Evolutionary conservation across 768 basidiomycete species (phyloP), one percentile per base, ranked within the genome.

Genomic region (Mycena sanguinolenta): DNA sequence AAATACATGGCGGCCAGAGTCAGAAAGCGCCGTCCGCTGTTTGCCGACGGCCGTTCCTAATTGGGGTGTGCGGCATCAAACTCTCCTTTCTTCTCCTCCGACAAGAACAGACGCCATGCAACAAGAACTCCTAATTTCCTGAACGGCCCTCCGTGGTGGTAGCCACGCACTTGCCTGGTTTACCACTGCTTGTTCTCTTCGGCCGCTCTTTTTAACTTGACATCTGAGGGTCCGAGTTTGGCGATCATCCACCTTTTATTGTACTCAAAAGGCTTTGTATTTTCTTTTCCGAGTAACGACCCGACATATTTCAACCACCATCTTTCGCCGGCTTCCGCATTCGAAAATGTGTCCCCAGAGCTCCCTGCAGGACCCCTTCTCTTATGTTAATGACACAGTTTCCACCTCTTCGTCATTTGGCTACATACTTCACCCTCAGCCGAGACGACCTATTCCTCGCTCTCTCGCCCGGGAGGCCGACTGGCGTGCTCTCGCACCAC

Each of bases 161-260:
- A 63, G 59, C 68, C 62, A 69, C 55, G 67, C 68, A 17, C 32
- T 38, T 39, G 13, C 61, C 46, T 58, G 36, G 67, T 63, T 55
- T 38, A 42, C 60, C 46, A 32, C 49, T 62, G 58, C n/a, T 69
- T 69, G 68, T 69, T 69, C 62, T 61, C 46, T 36, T 42, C 67
- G 62, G 68, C 49, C 55, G 34, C 32, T 54, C 39, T 32, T 59
- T 53, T 53, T 38, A 28, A n/a, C 55, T 52, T 7, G 39, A 55
- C 66, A 62, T 46, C 66, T 55, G 66, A 36, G 52, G 53, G 66
- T 44, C 67, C 59, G 21, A 63, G 61, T 52, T 53, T 53, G 32
- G 30, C 27, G 12, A 54, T 58, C 54, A 12, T 21, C 28, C 19
- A 32, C 12, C 13, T n/a, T 44, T 32, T 69, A 69, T 69, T 64